These are phyloP conservation scores for Schizophyllum commune DNA, from an alignment of 1,284 basidiomycete species.

Conservation along the genomic window DNA sequence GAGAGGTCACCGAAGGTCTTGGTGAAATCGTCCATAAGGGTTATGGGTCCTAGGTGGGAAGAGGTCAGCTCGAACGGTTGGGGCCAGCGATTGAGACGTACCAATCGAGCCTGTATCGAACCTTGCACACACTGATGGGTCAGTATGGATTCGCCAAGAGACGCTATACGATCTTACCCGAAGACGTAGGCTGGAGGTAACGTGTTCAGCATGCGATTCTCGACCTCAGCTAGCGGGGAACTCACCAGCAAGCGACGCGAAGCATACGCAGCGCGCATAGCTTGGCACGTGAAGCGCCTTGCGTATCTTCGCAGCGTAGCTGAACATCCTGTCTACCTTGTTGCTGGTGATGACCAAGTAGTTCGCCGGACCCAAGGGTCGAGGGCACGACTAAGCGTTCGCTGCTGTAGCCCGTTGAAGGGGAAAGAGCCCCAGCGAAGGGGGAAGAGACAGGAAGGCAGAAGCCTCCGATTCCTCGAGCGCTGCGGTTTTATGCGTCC, in stretches of 20 bases:
- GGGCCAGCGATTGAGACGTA: neutral
- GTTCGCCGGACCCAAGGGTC: neutral
- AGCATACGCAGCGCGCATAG: neutral
- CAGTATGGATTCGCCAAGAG: neutral
- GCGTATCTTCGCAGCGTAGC: neutral
- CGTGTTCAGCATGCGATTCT: neutral
- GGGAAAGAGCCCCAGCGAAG: too few species aligned
- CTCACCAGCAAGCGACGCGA: neutral
- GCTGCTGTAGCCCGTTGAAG: too few species aligned
- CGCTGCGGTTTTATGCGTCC: too few species aligned
- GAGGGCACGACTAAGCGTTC: too few species aligned
- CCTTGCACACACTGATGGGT: neutral
- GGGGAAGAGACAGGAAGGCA: too few species aligned
- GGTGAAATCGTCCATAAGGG: conserved; percentile 17
- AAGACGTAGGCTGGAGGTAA: neutral
- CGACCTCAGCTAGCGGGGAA: neutral
- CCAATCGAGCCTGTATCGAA: neutral
- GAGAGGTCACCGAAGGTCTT: conserved; percentile 13
- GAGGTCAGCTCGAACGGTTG: neutral
- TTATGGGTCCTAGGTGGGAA: conserved; percentile 13
- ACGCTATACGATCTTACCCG: neutral
- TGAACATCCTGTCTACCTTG: neutral
- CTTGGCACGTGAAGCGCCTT: neutral
- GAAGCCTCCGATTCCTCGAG: too few species aligned
- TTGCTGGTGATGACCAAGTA: neutral